Evolutionary conservation across 108 stramenopile species (phyloP).

Genomic region (Fistulifera solaris): DNA sequence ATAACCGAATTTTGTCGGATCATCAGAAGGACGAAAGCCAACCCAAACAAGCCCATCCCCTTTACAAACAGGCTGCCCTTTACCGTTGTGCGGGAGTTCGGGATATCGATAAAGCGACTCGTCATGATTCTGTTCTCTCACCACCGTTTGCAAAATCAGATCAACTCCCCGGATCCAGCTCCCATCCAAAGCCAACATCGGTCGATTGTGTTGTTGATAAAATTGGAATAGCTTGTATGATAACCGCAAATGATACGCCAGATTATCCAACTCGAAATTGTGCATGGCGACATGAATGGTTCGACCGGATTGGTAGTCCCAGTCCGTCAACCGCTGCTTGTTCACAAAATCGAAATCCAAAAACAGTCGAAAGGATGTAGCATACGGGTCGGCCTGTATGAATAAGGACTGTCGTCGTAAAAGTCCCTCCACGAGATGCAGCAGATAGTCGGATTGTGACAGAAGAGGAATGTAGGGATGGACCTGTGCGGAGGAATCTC

Average conservation of each 20-base stretch:
- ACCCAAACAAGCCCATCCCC: too few species aligned
- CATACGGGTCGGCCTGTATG: background rate
- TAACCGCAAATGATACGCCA: background rate
- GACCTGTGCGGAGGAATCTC: constrained; percentile 59
- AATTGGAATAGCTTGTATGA: too few species aligned
- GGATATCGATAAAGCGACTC: too few species aligned
- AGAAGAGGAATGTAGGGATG: constrained; percentile 22
- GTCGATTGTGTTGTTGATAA: too few species aligned
- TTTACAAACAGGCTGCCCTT: too few species aligned
- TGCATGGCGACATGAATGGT: constrained; percentile 6
- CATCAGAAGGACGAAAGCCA: too few species aligned
- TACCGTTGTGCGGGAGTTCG: too few species aligned
- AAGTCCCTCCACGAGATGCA: constrained; percentile 1
- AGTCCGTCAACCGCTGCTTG: background rate
- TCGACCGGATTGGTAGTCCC: constrained; percentile 3
- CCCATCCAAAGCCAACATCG: background rate
- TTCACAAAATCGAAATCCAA: background rate
- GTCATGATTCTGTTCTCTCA: background rate
- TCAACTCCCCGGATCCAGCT: background rate
- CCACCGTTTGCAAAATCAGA: background rate
- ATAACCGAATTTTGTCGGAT: too few species aligned
- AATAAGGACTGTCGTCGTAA: constrained; percentile 1
- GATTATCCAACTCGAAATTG: constrained; percentile 8
- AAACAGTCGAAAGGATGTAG: constrained; percentile 5
- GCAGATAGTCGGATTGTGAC: background rate